Base-by-base conservation (phyloP, 1,284 basidiomycete genomes). In the Irpex sp. region DNA sequence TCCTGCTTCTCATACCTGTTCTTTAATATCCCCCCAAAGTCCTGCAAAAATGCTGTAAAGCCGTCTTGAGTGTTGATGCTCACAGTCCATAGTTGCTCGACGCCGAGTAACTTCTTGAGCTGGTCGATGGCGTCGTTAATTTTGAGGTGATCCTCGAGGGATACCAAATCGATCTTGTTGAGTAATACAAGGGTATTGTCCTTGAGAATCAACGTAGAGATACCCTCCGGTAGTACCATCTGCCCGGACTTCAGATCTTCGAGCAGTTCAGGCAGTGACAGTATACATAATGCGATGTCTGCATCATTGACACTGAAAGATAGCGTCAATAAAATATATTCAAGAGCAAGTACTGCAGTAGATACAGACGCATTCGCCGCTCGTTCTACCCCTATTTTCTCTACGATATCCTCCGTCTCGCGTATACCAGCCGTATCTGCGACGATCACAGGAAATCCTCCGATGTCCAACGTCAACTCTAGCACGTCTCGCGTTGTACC, bases 401-500 rank as follows among this genome's bases (percentile, higher is more conserved):
- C 94, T 0, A 97, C 89, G 2, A 85, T 69, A 70, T 95, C 92
- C 13, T 81, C 72, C 0, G 89, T 88, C 58, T 78, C 74, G n/a
- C 93, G 82, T 13, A 96, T 75, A 0, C 94, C 94, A 2, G 94
- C 94, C 0, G 94, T 96, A 70, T 97, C 94, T 2, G 87, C 85
- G 1, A 94, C 79, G 21, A 90, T 80, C 1, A 96, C 83, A 0
- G 93, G 93, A 57, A 94, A 78, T 0, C 94, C 94, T 11, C 86
- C 90, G n/a, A 95, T 87, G 71, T 97, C 93, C 0, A 97, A 81
- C 0, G 90, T 87, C 4, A 95, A 78, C 67, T 93, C 89, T 1
- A 97, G 79, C 4, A 95, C 83, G 69, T 96, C 94, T 33, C 94
- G 82, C 1, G 94, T 97, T 0, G 94, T 97, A 0, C 94, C 94